phyloP scores from a whole-genome alignment of 768 basidiomycete genomes.

The Trametes sanguinea region DNA sequence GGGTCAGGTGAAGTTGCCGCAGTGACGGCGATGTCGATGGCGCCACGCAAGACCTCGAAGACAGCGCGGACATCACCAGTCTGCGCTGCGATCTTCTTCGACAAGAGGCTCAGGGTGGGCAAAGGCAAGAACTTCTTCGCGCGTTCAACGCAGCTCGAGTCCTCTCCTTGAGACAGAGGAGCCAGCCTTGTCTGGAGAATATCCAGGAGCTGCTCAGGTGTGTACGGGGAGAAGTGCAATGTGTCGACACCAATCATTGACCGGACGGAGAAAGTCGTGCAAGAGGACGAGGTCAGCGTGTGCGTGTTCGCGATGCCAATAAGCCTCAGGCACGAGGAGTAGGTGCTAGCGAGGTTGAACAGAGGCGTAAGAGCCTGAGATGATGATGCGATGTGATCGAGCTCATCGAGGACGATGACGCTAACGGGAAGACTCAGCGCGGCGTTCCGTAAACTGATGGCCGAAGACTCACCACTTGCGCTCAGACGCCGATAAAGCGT shows the following conservation, averaged over 20 bases:
- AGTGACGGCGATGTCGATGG: conserved; percentile 65
- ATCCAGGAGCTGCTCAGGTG: conserved; percentile 64
- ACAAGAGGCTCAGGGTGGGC: conserved; percentile 66
- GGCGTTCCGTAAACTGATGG: conserved; percentile 4
- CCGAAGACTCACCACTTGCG: conserved; percentile 52
- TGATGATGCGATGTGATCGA: conserved; percentile 77
- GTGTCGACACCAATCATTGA: conserved; percentile 48
- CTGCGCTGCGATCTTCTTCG: conserved; percentile 78
- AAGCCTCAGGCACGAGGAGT: conserved; percentile 57
- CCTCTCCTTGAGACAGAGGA: conserved; percentile 43
- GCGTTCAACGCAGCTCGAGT: conserved; percentile 9
- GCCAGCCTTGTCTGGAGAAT: conserved; percentile 69
- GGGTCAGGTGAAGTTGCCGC: conserved; percentile 24
- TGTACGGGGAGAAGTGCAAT: conserved; percentile 82
- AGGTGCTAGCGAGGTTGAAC: conserved; percentile 64
- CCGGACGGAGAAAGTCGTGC: conserved; percentile 39
- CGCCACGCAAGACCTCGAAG: conserved; percentile 78
- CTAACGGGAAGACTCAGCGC: conserved; percentile 39
- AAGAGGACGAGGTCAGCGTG: conserved; percentile 64
- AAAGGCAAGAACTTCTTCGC: conserved; percentile 60
- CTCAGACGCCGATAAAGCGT: conserved; percentile 42
- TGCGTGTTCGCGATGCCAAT: conserved; percentile 91
- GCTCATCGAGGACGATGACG: conserved; percentile 81
- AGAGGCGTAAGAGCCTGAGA: conserved; percentile 59
- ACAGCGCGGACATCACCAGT: conserved; percentile 83